Evolutionary conservation across 305 asterid genomes (phyloP).

Genomic region (Rubia occidens): DNA sequence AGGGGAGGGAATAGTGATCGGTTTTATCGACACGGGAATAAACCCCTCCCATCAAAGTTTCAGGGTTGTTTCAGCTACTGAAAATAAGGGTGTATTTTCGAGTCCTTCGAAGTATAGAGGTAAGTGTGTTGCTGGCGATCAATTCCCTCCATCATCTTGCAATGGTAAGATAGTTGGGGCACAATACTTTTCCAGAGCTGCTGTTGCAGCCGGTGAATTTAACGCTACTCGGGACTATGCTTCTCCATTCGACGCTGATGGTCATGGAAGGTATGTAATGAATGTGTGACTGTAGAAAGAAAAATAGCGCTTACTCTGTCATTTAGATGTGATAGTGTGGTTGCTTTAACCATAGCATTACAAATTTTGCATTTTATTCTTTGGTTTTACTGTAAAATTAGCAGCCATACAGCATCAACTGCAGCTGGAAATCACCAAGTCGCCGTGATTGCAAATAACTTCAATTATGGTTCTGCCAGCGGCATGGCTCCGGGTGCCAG

Average conservation of each 20-base stretch:
- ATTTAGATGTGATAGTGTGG: background rate
- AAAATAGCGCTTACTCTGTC: background rate
- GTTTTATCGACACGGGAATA: constrained; percentile 61
- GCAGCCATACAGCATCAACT: constrained; percentile 61
- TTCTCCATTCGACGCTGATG: constrained; percentile 61
- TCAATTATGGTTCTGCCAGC: constrained; percentile 48
- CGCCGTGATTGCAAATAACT: constrained; percentile 37
- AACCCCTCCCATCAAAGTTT: constrained; percentile 61
- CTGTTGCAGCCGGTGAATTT: constrained; percentile 49
- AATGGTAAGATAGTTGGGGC: constrained; percentile 55
- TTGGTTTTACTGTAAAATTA: constrained; percentile 17
- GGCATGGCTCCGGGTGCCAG: constrained; percentile 72
- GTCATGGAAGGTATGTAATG: constrained; percentile 60
- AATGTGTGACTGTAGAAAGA: background rate
- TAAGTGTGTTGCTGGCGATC: constrained; percentile 36
- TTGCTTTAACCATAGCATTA: background rate
- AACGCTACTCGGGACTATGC: constrained; percentile 40
- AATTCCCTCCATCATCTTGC: constrained; percentile 42
- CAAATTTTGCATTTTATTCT: constrained; percentile 3
- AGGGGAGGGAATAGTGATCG: constrained; percentile 57
- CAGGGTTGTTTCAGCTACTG: constrained; percentile 17
- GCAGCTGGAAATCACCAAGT: constrained; percentile 50
- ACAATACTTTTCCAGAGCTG: constrained; percentile 48
- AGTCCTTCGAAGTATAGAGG: constrained; percentile 36
- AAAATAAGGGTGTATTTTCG: constrained; percentile 9